phyloP scores from a whole-genome alignment of 371 early-diverging fungal species.

The Rhizopus delemar region DNA sequence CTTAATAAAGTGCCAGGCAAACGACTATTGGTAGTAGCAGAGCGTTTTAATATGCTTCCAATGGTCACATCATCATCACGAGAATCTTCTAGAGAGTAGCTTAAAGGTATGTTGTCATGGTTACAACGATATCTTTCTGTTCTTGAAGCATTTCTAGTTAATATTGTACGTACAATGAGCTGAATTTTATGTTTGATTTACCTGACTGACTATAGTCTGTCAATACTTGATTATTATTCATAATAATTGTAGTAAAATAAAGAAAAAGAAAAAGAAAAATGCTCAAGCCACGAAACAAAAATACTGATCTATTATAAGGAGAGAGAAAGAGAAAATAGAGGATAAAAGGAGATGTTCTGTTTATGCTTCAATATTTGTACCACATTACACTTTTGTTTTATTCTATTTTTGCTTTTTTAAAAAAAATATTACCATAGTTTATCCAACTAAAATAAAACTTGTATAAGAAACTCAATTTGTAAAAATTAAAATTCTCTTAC shows the following conservation, averaged over 20 bases:
- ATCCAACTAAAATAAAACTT: slow-evolving; percentile 5
- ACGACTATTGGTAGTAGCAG: slow-evolving; percentile 16
- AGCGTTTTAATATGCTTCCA: slow-evolving; percentile 29
- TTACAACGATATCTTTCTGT: background rate
- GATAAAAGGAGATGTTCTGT: background rate
- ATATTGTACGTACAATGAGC: background rate
- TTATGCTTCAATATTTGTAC: too few species aligned
- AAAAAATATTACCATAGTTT: slow-evolving; percentile 19
- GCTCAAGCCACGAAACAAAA: too few species aligned
- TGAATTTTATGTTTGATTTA: background rate
- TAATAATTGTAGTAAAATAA: background rate
- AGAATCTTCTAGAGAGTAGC: slow-evolving; percentile 8
- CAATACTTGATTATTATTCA: slow-evolving; percentile 2
- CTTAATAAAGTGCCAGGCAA: background rate
- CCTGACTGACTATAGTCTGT: background rate
- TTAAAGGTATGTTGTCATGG: background rate
- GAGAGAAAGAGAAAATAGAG: slow-evolving; percentile 8
- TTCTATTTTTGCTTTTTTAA: slow-evolving; percentile 24
- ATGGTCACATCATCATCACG: slow-evolving; percentile 39
- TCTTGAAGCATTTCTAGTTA: too few species aligned
- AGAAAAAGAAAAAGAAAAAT: slow-evolving; percentile 23
- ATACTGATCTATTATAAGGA: slow-evolving; percentile 6
- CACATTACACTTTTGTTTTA: background rate
- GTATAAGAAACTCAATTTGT: background rate
- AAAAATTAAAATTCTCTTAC: slow-evolving; percentile 9